phyloP scores from a whole-genome alignment of 139 green algal genomes.

The Eudorina sp. region DNA sequence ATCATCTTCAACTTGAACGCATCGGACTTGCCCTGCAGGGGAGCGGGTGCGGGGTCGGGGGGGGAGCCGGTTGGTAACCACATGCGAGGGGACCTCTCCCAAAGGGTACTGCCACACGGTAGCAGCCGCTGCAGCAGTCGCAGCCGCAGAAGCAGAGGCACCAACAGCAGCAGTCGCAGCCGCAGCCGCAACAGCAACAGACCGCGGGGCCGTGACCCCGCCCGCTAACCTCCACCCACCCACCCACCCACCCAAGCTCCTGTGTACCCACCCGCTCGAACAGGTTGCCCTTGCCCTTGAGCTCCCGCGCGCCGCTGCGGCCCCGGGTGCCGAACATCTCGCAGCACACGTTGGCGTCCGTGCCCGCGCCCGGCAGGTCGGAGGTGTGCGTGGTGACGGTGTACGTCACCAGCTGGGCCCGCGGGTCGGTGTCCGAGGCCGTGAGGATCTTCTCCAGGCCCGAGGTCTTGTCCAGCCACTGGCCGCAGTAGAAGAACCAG shows the following conservation, averaged over 20 bases:
- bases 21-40: constrained; percentile 52
- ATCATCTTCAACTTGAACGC: constrained; percentile 57
- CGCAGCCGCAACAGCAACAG: neutral
- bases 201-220: neutral
- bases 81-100: too few relatives aligned
- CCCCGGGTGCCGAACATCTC: constrained; percentile 66
- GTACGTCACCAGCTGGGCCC: constrained; percentile 53
- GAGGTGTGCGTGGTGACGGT: constrained; percentile 59
- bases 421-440: constrained; percentile 56
- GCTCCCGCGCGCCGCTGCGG: constrained; percentile 48
- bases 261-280: constrained; percentile 53
- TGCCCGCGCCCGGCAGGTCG: constrained; percentile 70
- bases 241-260: neutral
- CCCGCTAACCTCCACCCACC: neutral
- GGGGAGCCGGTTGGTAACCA: too few relatives aligned
- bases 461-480: constrained; percentile 64
- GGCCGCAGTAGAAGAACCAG: constrained; percentile 65
- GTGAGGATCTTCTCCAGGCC: constrained; percentile 66
- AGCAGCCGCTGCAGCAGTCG: too few relatives aligned
- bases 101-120: too few relatives aligned
- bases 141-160: too few relatives aligned
- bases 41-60: too few relatives aligned
- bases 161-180: too few relatives aligned
- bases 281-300: constrained; percentile 61
- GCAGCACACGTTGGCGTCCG: constrained; percentile 71